Conservation (phyloP, 305 asterid genomes). For the Fraxinus platypoda region DNA sequence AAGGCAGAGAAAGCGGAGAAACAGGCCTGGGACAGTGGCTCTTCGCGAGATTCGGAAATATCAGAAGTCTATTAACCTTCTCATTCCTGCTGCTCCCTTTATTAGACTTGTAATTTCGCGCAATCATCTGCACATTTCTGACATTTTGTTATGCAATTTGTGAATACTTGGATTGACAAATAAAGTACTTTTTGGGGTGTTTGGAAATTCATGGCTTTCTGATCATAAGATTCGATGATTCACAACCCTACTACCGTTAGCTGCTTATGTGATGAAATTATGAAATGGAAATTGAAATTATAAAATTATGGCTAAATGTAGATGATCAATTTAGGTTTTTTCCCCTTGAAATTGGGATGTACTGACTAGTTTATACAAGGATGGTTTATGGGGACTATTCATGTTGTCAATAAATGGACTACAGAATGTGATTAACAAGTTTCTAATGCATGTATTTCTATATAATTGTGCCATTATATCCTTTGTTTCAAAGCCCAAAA, state of each 20-base stretch:
- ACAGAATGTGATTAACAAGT: neutral
- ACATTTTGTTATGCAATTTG: neutral
- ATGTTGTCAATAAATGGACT: neutral
- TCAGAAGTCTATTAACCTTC: conserved; percentile 60
- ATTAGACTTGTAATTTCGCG: conserved; percentile 53
- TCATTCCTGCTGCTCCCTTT: conserved; percentile 87
- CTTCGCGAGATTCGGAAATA: conserved; percentile 79
- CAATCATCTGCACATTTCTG: neutral
- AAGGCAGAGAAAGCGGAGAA: conserved; percentile 32
- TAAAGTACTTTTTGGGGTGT: neutral
- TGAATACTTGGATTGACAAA: neutral
- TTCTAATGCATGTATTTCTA: neutral
- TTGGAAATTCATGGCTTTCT: neutral
- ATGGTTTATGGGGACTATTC: neutral
- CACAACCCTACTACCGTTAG: neutral
- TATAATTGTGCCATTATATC: neutral
- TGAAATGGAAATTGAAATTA: neutral
- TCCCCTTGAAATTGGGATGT: neutral
- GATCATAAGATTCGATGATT: neutral
- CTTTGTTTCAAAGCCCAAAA: neutral
- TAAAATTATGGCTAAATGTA: neutral
- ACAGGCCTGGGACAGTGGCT: conserved; percentile 72
- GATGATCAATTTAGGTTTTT: neutral
- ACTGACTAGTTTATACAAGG: neutral
- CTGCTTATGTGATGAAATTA: neutral